A percentile compares a stretch with the other conserved stretches of the same genome.
Evolutionary conservation across 2,329 filamentous ascomycete genomes (phyloP).

Genomic region (Apiospora koreana): DNA sequence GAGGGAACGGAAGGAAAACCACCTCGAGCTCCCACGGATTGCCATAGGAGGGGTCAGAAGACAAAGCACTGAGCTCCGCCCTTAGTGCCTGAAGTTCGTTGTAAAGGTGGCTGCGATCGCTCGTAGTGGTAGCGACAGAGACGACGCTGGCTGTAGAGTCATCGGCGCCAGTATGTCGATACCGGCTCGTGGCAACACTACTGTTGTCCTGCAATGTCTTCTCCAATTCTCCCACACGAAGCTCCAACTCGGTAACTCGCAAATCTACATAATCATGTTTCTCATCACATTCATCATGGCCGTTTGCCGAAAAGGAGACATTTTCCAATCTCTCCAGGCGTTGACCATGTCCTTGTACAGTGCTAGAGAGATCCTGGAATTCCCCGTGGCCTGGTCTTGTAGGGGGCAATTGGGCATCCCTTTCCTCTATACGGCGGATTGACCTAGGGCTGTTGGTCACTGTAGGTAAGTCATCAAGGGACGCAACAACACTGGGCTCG

Average conservation of each 20-base stretch:
- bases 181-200: conserved; percentile 39
- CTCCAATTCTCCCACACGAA: conserved; percentile 60
- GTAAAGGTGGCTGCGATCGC: conserved; percentile 45
- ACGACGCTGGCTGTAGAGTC: conserved; percentile 47
- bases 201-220: conserved; percentile 50
- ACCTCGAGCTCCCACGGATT: conserved; percentile 76
- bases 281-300: conserved; percentile 70
- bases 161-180: conserved; percentile 40
- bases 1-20: conserved; percentile 70
- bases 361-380: conserved; percentile 49
- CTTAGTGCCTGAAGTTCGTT: conserved; percentile 46
- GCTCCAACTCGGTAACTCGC: conserved; percentile 69
- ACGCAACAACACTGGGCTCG: conserved; percentile 23
- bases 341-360: conserved; percentile 61
- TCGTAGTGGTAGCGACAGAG: conserved; percentile 46
- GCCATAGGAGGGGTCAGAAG: conserved; percentile 59
- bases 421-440: conserved; percentile 25
- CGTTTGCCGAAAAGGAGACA: conserved; percentile 64
- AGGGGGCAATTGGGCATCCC: conserved; percentile 21
- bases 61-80: conserved; percentile 32
- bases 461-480: conserved; percentile 29
- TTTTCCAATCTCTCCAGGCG: conserved; percentile 71
- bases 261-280: conserved; percentile 67
- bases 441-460: conserved; percentile 34
- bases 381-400: conserved; percentile 34